These are phyloP conservation scores for Talaromyces proteolyticus DNA, from an alignment of 495 filamentous ascomycete species.

Conservation along the genomic window DNA sequence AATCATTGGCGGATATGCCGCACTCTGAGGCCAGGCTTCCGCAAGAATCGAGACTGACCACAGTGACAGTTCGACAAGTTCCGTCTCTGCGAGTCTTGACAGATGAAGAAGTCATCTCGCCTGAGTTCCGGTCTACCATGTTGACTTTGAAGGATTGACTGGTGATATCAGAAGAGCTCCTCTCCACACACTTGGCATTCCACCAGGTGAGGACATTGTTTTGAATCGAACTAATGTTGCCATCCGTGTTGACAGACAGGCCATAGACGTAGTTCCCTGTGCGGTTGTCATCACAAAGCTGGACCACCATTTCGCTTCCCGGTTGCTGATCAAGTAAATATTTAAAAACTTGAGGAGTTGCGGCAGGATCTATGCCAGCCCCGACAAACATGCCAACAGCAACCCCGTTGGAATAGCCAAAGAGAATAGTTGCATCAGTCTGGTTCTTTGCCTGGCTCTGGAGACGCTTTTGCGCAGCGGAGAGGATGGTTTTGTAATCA, in stretches of 20 bases:
- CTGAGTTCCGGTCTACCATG: not conserved
- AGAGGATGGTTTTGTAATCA: not conserved
- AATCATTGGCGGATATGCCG: not conserved
- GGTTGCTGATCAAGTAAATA: not conserved
- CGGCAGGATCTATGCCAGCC: not conserved
- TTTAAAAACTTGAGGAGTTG: not conserved
- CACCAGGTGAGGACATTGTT: constrained; percentile 1
- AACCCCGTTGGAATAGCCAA: constrained; percentile 3
- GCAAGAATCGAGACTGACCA: constrained; percentile 1
- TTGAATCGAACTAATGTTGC: constrained; percentile 4
- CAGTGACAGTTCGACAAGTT: not conserved
- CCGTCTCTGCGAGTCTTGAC: not conserved
- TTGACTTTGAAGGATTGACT: not conserved
- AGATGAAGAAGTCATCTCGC: not conserved
- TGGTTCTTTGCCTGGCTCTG: not conserved
- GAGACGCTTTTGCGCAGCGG: not conserved
- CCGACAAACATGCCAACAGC: constrained; percentile 5
- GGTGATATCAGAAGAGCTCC: not conserved
- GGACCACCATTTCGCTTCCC: not conserved
- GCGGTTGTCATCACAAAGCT: constrained; percentile 7
- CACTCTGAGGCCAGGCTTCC: constrained; percentile 3
- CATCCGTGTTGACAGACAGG: not conserved
- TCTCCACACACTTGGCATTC: constrained; percentile 2
- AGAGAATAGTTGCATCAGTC: not conserved
- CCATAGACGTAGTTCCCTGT: constrained; percentile 6